Conservation (phyloP, 2,329 filamentous ascomycete species). For the Aspergillus flavus region DNA sequence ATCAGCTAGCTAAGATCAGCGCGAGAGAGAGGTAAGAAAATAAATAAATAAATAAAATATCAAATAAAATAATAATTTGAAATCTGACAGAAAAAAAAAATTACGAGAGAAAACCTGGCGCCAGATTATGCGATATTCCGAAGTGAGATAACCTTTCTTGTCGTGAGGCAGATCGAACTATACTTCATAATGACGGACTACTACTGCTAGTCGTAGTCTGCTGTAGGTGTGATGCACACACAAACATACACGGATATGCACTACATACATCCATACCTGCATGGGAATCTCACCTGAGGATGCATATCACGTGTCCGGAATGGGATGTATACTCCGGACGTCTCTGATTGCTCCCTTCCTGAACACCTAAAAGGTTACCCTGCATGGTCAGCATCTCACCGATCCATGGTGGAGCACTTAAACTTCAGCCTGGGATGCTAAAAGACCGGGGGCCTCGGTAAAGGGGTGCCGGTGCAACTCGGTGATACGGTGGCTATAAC, state of each 20-base stretch:
- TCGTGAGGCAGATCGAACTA: background rate
- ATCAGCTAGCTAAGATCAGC: conserved; percentile 17
- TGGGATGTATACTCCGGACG: background rate
- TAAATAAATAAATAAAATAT: background rate
- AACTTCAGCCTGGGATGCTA: background rate
- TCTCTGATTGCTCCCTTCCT: background rate
- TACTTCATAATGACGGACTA: background rate
- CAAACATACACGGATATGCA: background rate
- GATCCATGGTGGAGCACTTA: background rate
- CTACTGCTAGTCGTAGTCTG: background rate
- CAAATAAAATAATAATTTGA: background rate
- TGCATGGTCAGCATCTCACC: background rate
- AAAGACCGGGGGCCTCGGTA: background rate
- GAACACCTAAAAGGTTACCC: background rate
- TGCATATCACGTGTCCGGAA: background rate
- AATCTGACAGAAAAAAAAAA: background rate
- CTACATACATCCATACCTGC: background rate
- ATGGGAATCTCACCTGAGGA: background rate
- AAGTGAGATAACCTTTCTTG: background rate
- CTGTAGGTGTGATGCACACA: background rate
- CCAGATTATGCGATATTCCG: background rate
- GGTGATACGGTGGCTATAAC: conserved; percentile 3
- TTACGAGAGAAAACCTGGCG: background rate
- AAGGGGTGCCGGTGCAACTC: conserved; percentile 5
- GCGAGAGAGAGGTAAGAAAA: conserved; percentile 2